Conservation (phyloP, 768 basidiomycete species). For the Naganishia vaughanmartiniae region DNA sequence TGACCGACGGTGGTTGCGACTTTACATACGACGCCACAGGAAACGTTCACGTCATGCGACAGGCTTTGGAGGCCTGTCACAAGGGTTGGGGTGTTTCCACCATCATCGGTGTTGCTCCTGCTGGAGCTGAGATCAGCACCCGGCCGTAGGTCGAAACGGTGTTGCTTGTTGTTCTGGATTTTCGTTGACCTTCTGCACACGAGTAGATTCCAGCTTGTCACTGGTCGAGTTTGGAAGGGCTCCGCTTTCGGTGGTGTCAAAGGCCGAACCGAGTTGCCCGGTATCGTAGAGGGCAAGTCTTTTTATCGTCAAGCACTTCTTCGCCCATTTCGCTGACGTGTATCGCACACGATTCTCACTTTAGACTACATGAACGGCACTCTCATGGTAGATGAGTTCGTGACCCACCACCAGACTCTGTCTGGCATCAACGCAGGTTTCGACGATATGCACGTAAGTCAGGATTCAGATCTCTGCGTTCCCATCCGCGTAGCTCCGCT, state of each 20-base stretch:
- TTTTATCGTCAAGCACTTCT: not conserved
- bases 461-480: not conserved
- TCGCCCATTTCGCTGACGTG: not conserved
- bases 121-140: constrained; percentile 90
- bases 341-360: constrained; percentile 1
- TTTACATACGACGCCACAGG: constrained; percentile 97
- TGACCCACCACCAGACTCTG: constrained; percentile 77
- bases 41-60: constrained; percentile 86
- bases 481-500: not conserved
- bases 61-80: constrained; percentile 96
- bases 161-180: not conserved
- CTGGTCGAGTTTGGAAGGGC: constrained; percentile 71
- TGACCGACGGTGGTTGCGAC: constrained; percentile 95
- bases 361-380: constrained; percentile 52
- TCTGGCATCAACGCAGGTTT: constrained; percentile 82
- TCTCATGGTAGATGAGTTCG: constrained; percentile 79
- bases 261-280: constrained; percentile 91
- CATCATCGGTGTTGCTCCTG: constrained; percentile 93
- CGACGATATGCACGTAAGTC: constrained; percentile 91
- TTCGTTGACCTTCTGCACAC: not conserved
- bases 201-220: constrained; percentile 60
- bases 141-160: constrained; percentile 62
- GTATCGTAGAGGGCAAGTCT: constrained; percentile 75
- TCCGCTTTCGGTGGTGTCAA: constrained; percentile 96
- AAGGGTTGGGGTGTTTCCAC: constrained; percentile 99